phyloP scores from a whole-genome alignment of 345 rosid species.

The Cardiospermum halicacabum region DNA sequence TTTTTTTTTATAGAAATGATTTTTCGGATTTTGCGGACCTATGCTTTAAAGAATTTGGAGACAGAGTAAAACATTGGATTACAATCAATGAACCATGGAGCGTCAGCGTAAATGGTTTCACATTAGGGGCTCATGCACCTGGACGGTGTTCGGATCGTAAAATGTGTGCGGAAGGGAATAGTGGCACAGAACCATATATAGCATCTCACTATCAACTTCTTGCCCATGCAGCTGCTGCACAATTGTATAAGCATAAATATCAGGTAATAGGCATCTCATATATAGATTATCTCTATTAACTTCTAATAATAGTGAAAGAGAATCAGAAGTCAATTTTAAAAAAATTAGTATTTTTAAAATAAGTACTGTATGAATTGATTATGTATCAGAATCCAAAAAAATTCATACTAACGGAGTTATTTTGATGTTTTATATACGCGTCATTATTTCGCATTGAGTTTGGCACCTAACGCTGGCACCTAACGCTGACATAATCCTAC shows the following conservation, averaged over 20 bases:
- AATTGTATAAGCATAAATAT: conserved; percentile 19
- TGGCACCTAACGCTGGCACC: too few relatives aligned
- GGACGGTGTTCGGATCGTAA: conserved; percentile 12
- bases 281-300: too few relatives aligned
- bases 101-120: conserved; percentile 12
- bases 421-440: too few relatives aligned
- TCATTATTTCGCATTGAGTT: too few relatives aligned
- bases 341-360: too few relatives aligned
- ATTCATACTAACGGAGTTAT: too few relatives aligned
- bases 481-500: too few relatives aligned
- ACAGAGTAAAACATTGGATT: conserved; percentile 57
- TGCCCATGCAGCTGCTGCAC: conserved; percentile 18
- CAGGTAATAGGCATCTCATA: too few relatives aligned
- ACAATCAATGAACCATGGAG: conserved; percentile 45
- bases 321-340: too few relatives aligned
- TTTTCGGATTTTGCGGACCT: conserved; percentile 32
- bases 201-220: conserved; percentile 20
- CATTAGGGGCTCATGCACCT: background rate
- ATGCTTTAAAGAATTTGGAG: conserved; percentile 44
- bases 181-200: conserved; percentile 16
- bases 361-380: too few relatives aligned
- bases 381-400: too few relatives aligned
- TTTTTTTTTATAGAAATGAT: conserved; percentile 26
- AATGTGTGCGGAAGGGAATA: conserved; percentile 9
- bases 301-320: too few relatives aligned